Percentiles rank a stretch among this genome's conserved stretches.
Evolutionary conservation across 257 asterid species (phyloP).

Genomic region (Nicotiana benthamiana): DNA sequence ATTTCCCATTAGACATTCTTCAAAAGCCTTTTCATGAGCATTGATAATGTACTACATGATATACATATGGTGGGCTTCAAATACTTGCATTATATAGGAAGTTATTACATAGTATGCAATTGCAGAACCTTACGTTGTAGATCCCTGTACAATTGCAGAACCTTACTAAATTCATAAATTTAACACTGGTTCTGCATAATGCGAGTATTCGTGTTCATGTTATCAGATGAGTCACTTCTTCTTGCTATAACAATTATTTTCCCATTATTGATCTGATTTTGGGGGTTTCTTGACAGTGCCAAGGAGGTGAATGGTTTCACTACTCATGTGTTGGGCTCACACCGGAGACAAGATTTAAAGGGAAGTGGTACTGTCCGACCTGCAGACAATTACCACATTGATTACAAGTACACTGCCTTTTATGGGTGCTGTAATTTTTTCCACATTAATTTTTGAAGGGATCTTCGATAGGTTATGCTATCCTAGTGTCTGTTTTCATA

Average conservation of each 20-base stretch:
- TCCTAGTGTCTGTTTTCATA: not conserved
- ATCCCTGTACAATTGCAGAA: not conserved
- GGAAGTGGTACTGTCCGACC: slow-evolving; percentile 97
- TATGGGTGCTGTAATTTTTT: not conserved
- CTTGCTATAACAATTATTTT: not conserved
- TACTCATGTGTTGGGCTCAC: slow-evolving; percentile 94
- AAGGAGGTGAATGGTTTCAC: slow-evolving; percentile 99
- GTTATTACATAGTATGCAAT: not conserved
- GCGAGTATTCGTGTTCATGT: not conserved
- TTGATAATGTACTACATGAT: not conserved
- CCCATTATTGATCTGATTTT: slow-evolving; percentile 4
- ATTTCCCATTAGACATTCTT: not conserved
- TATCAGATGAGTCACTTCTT: not conserved
- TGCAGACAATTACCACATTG: slow-evolving; percentile 46
- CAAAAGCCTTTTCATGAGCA: not conserved
- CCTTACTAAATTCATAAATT: not conserved
- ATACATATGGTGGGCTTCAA: not conserved
- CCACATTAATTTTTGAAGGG: not conserved
- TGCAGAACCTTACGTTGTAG: not conserved
- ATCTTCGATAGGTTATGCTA: not conserved
- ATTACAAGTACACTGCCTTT: not conserved
- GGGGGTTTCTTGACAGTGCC: slow-evolving; percentile 48
- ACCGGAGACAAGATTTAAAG: slow-evolving; percentile 90
- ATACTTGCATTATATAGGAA: not conserved
- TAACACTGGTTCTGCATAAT: not conserved